Percentiles rank a stretch among this genome's conserved stretches.
Evolutionary conservation across 2,329 filamentous ascomycete species (phyloP).

Genomic region (Cercospora nicotianae): DNA sequence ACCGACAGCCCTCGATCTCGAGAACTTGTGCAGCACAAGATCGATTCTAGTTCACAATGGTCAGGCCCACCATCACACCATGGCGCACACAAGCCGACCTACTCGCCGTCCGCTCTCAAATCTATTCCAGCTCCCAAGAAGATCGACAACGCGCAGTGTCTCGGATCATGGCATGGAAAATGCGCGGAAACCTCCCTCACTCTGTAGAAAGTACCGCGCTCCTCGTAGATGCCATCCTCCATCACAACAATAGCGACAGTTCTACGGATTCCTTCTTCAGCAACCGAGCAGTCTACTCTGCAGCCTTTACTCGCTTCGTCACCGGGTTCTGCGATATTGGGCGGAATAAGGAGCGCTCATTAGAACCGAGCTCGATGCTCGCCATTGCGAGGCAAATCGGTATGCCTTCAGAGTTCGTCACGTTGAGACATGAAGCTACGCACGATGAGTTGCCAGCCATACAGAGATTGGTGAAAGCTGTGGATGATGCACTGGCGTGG

Average conservation of each 20-base stretch:
- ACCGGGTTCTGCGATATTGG: slow-evolving; percentile 76
- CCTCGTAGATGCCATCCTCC: slow-evolving; percentile 66
- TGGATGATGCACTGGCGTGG: slow-evolving; percentile 72
- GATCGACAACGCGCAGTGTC: slow-evolving; percentile 42
- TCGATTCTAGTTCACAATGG: slow-evolving; percentile 48
- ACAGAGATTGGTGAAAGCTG: slow-evolving; percentile 67
- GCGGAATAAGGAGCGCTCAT: slow-evolving; percentile 60
- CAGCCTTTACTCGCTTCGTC: slow-evolving; percentile 69
- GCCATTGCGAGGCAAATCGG: slow-evolving; percentile 66
- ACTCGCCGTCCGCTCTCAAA: slow-evolving; percentile 62
- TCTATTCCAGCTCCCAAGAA: slow-evolving; percentile 53
- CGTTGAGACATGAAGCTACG: slow-evolving; percentile 84
- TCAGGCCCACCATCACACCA: slow-evolving; percentile 71
- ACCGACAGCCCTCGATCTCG: background rate
- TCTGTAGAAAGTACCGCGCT: slow-evolving; percentile 76
- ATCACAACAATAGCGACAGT: slow-evolving; percentile 52
- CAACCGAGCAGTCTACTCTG: slow-evolving; percentile 68
- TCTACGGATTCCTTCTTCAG: slow-evolving; percentile 55
- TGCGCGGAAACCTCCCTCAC: slow-evolving; percentile 73
- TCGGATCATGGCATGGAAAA: slow-evolving; percentile 58
- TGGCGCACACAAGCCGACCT: slow-evolving; percentile 69
- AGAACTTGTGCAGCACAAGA: background rate
- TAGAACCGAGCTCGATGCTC: slow-evolving; percentile 68
- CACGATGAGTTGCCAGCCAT: slow-evolving; percentile 84
- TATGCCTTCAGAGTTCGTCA: slow-evolving; percentile 77